Base-by-base conservation (phyloP, 2,329 filamentous ascomycete species). In the Chaetomium sp. region DNA sequence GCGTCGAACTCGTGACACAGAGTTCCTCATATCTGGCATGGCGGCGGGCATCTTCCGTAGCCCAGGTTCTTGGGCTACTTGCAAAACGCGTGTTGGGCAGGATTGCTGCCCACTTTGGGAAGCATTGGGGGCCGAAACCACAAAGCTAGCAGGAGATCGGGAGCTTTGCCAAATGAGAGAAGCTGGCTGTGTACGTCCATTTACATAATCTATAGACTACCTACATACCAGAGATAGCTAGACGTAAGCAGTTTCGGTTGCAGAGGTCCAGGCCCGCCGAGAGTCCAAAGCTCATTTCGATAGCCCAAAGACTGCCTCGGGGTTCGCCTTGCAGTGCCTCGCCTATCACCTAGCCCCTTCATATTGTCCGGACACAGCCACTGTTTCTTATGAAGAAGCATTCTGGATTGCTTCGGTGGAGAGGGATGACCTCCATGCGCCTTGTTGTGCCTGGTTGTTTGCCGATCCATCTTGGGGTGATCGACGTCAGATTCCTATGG, bases 331-430 rank as follows among this genome's bases (percentile, higher is more conserved):
- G 21, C 45, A 47, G 45, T 23, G 45, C 45, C 38, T n/a, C 38
- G 38, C 38, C 16, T 42, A 42, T 42, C 38, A 42, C 38, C n/a
- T n/a, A 16, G 38, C 16, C 38, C 16, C 3, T 42, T 12, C 45
- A 47, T n/a, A 21, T 47, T 23, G 9, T 23, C n/a, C n/a, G 8
- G 45, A 47, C 45, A 47, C 45, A 60, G 58, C 58, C 58, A 45
- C 58, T 2, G 5, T 60, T 7, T 42, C 58, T 21, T 25, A 60
- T 29, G 23, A 2, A 31, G 50, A 54, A 61, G 59, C 50, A 54
- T 61, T 61, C 35, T 53, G 57, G 47, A 60, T 42, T 33, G 16
- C 29, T 60, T 60, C 47, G n/a, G 7, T 16, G 45, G 47, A n/a
- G 42, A 53, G 57, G 21, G 47, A 33, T 60, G 57, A 19, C 47